Evolutionary conservation across 352 stramenopile genomes (phyloP).

Genomic region (Phytophthora ohioensis): DNA sequence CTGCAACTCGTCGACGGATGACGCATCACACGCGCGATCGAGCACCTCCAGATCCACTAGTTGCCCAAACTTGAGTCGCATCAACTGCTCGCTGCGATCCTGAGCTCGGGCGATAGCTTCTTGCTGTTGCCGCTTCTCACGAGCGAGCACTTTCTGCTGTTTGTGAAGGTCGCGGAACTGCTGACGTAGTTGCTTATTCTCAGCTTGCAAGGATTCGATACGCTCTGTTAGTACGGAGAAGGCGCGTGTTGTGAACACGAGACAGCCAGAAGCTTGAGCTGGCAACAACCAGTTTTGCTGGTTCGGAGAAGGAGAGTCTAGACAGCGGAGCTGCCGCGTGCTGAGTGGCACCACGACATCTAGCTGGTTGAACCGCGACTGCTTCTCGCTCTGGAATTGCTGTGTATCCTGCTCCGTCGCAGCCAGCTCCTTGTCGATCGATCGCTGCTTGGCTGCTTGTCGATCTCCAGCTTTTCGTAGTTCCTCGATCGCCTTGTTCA

Average conservation of each 20-base stretch:
- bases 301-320: constrained; percentile 42
- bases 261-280: constrained; percentile 55
- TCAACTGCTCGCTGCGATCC: constrained; percentile 79
- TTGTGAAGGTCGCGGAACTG: constrained; percentile 92
- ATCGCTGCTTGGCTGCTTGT: constrained; percentile 80
- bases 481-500: constrained; percentile 90
- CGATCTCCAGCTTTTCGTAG: constrained; percentile 89
- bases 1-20: constrained; percentile 72
- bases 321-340: constrained; percentile 76
- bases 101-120: constrained; percentile 70
- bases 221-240: constrained; percentile 73
- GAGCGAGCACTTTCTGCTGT: constrained; percentile 83
- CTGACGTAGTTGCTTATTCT: constrained; percentile 88
- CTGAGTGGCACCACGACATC: constrained; percentile 85
- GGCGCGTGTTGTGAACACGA: constrained; percentile 75
- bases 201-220: constrained; percentile 82
- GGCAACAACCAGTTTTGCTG: constrained; percentile 57
- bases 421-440: constrained; percentile 94
- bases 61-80: constrained; percentile 84
- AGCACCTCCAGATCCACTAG: constrained; percentile 90
- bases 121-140: constrained; percentile 82
- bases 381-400: constrained; percentile 95
- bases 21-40: constrained; percentile 87
- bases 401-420: constrained; percentile 90
- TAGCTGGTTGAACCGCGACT: constrained; percentile 91